Base-by-base conservation (phyloP, 306 rosid genomes). In the Betula pendula region DNA sequence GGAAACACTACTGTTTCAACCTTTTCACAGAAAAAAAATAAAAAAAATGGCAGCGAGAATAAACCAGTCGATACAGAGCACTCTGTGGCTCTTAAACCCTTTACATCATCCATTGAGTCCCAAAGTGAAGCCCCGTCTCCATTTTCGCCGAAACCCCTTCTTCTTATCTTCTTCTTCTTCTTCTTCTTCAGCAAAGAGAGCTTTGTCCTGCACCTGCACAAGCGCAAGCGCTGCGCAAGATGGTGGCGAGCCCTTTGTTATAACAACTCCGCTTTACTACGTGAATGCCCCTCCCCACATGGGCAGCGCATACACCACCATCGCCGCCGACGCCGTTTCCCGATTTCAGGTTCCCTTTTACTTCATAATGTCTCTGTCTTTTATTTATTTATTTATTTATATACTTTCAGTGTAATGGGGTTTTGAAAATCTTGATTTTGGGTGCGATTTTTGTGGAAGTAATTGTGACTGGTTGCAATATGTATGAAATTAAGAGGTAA, bases 301-400 rank as follows among this genome's bases (percentile, higher is more conserved):
- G 98, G 98, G 98, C 38, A 95, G 98, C 55, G 97, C 98, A 72
- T 95, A 95, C 83, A 87, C 98, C 83, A 95, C 98, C 82, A 90
- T 95, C 55, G 97, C 98, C 45, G 97, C 97, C 19, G 98, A 95
- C 24, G 95, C 97, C 84, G 87, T 95, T 85, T 96, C 97, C 56
- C 97, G 98, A 13, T 95, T 92, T 68, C 96, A 95, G 96, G 97
- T 92, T 42, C 44, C 68, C 13, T 56, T 52, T 75, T 40, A n/a
- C 49, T 48, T n/a, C 13, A 67, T 10, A 11, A n/a, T 65, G 13
- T 11, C 45, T 29, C 5, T 33, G 19, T 60, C 20, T 73, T 71
- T 29, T 55, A n/a, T 48, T 75, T 1, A 6, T 73, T 71, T 40
- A 47, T 24, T 56, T 75, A 1, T 9, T 17, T 77, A 20, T 22